Evolutionary conservation across 208 protist species (phyloP).

Genomic region (Trypanosoma boissoni): DNA sequence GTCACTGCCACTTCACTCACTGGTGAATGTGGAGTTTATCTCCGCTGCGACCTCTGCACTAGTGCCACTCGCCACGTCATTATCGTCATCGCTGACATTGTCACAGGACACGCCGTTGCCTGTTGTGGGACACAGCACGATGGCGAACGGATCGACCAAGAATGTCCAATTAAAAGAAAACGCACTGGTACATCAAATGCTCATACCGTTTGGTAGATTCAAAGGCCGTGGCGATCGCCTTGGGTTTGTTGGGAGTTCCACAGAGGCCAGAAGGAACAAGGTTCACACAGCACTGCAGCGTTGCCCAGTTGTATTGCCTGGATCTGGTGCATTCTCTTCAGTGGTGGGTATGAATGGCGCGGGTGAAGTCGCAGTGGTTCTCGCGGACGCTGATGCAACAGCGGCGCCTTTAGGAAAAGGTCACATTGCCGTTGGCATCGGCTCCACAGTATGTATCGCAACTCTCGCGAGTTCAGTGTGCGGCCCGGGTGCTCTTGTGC

Average conservation of each 20-base stretch:
- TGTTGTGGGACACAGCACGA: too few relatives aligned
- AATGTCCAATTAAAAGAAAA: slow-evolving; percentile 2
- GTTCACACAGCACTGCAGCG: background rate
- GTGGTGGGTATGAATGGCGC: slow-evolving; percentile 63
- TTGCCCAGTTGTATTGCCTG: too few relatives aligned
- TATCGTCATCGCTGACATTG: too few relatives aligned
- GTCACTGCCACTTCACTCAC: slow-evolving; percentile 53
- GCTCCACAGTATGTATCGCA: slow-evolving; percentile 48
- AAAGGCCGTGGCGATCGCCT: slow-evolving; percentile 1
- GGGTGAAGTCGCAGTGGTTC: slow-evolving; percentile 58
- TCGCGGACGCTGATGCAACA: slow-evolving; percentile 47
- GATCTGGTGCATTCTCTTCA: slow-evolving; percentile 46
- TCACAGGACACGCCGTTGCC: too few relatives aligned
- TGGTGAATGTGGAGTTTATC: slow-evolving; percentile 81
- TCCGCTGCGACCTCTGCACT: slow-evolving; percentile 59
- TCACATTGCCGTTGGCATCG: slow-evolving; percentile 59
- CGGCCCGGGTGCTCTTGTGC: too few relatives aligned
- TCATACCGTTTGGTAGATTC: background rate
- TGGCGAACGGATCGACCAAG: too few relatives aligned
- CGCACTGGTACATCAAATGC: slow-evolving; percentile 12
- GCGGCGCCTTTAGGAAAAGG: slow-evolving; percentile 55
- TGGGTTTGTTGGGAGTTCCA: too few relatives aligned
- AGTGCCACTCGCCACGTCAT: too few relatives aligned
- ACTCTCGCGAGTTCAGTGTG: too few relatives aligned
- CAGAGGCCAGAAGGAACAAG: background rate